Evolutionary conservation across 208 protist genomes (phyloP).

Genomic region (Leishmania amazonensis): DNA sequence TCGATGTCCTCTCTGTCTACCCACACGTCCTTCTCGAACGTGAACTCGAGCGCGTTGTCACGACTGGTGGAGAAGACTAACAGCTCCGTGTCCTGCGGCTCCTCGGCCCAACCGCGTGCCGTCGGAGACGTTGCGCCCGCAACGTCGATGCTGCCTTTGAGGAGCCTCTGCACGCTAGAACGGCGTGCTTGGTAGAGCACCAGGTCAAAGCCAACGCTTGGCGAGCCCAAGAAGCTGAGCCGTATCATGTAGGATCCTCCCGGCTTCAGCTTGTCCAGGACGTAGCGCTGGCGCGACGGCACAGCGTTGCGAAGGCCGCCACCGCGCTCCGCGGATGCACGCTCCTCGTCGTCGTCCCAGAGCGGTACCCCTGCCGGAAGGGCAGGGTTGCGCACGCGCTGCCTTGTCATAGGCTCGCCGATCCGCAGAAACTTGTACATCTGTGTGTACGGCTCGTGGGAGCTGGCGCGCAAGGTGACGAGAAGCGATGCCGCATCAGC

Average conservation of each 20-base stretch:
- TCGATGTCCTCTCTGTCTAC: slow-evolving; percentile 14
- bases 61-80: slow-evolving; percentile 25
- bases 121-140: background rate
- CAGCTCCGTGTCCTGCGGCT: slow-evolving; percentile 50
- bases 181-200: slow-evolving; percentile 31
- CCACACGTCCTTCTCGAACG: slow-evolving; percentile 29
- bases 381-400: slow-evolving; percentile 29
- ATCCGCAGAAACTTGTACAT: slow-evolving; percentile 11
- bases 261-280: slow-evolving; percentile 17
- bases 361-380: slow-evolving; percentile 18
- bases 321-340: background rate
- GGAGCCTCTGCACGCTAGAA: background rate
- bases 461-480: background rate
- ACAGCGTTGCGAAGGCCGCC: background rate
- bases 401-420: slow-evolving; percentile 5
- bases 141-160: background rate
- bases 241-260: slow-evolving; percentile 41
- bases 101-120: background rate
- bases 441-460: background rate
- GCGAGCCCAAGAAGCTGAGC: slow-evolving; percentile 43
- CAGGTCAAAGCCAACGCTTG: slow-evolving; percentile 48
- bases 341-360: slow-evolving; percentile 3
- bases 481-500: background rate
- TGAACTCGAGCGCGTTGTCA: slow-evolving; percentile 22
- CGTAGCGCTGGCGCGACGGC: slow-evolving; percentile 36